These are phyloP conservation scores for Trichoderma orchidacearum DNA, from an alignment of 495 filamentous ascomycete genomes.

Conservation along the genomic window DNA sequence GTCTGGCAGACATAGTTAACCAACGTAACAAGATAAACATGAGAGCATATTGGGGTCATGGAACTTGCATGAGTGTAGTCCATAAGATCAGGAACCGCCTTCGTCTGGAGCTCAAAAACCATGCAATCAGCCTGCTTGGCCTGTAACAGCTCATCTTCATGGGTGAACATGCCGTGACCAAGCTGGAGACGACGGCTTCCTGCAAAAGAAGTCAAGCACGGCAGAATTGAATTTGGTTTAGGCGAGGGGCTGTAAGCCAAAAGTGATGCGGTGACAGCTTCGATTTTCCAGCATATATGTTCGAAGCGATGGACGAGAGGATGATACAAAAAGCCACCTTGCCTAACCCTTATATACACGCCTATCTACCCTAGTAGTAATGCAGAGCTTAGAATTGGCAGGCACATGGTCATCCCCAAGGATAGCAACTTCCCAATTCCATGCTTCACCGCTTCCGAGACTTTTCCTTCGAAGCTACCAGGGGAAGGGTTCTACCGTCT, in stretches of 20 bases:
- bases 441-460: too few species aligned
- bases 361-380: too few species aligned
- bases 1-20: conserved; percentile 3
- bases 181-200: background rate
- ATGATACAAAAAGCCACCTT: too few species aligned
- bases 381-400: too few species aligned
- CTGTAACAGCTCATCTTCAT: background rate
- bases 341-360: too few species aligned
- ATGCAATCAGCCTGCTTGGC: background rate
- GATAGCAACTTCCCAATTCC: too few species aligned
- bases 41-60: background rate
- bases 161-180: background rate
- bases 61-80: background rate
- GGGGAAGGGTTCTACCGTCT: too few species aligned
- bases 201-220: background rate
- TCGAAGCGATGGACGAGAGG: too few species aligned
- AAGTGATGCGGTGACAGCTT: too few species aligned
- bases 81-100: background rate
- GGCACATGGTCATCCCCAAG: too few species aligned
- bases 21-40: background rate
- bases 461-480: too few species aligned
- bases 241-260: background rate
- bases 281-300: too few species aligned
- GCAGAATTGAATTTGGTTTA: background rate
- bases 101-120: background rate